Base-by-base conservation (phyloP, 805 yeast species). In the Candida incommunis region DNA sequence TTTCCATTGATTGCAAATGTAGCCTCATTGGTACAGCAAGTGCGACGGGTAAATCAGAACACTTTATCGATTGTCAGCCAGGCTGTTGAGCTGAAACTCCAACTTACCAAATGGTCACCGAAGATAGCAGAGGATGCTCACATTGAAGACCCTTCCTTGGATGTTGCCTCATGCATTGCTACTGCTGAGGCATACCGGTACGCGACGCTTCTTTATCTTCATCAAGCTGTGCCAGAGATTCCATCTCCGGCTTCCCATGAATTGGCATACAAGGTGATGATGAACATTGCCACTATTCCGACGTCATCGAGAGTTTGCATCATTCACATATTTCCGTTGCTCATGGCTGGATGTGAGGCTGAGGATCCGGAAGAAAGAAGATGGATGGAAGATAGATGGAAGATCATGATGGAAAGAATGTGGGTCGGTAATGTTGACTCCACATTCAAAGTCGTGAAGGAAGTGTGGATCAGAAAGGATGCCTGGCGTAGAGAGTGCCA, bases 151-250 rank as follows among this genome's bases (percentile, higher is more conserved):
- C 68, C 73, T 3, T 58, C 66, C 2, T 72, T 78, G 66, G 85
- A 78, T 50, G 54, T 75, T 24, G 62, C 78, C 3, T 71, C 80
- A 7, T 75, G 81, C 47, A 65, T 80, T 22, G 74, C 83, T 1
- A 79, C 84, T 1, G 84, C 85, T 2, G 85, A 79, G 54, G 80
- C 84, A 0, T 80, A 79, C 57, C 56, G 82, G 34, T 76, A 67
- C 56, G 70, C 83, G 1, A 67, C 82, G 0, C 56, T 80, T 31
- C 54, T 79, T 20, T 78, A 75, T 53, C 59, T 80, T 24, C 82
- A 78, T 56, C 84, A 80, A 54, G 80, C 83, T 1, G 82, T 80
- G 3, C 85, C 86, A 0, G 82, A 79, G 50, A 68, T 78, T 16
- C 81, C 82, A 7, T 71, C 76, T 5, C 56, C 64, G 31, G 59